Base-by-base conservation (phyloP, 805 yeast genomes). In the Myxozyma melibiosi region DNA sequence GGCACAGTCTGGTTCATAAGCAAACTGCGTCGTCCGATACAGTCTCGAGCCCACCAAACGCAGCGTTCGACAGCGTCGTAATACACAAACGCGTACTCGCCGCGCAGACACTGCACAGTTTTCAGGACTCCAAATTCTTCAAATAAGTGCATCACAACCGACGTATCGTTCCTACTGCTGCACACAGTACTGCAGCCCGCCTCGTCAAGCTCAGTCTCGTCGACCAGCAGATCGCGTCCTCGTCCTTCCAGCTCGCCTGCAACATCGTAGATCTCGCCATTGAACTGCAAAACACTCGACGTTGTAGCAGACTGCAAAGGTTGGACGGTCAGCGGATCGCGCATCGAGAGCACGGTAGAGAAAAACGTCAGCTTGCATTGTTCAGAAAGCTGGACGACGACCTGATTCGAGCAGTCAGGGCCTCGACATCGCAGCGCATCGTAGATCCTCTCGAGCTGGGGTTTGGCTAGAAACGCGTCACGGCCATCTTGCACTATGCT, bases 211-310 rank as follows among this genome's bases (percentile, higher is more conserved):
- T 51, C 55, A 24, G 30, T 14, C 28, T 34, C 52, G n/a, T 13
- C 41, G 33, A 31, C 31, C 24, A 46, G 31, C n/a, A 57, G 50
- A 2, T 45, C 35, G 7, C 22, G 24, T 22, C 30, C 34, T 25
- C 27, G 43, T 22, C 65, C 61, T 31, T 74, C 63, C 22, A 86
- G 78, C 35, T 79, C 85, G 1, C 53, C 61, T 20, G 50, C 48
- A 34, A 69, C 63, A 61, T 85, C 85, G 70, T 94, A 94, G 9
- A 94, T 71, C 66, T 94, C 97, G 0, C 99, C 99, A 69, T 95
- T 94, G 72, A 86, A 92, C 67, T 90, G 96, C 7, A 95, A 67
- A 0, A 79, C 66, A 44, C 72, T 65, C 9, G 68, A 66, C 3
- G 63, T 62, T 2, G 65, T 68, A 9, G 55, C 65, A 7, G 61